These are phyloP conservation scores for Heliamphora ciliata DNA, from an alignment of 179 eudicot species.

Conservation along the genomic window DNA sequence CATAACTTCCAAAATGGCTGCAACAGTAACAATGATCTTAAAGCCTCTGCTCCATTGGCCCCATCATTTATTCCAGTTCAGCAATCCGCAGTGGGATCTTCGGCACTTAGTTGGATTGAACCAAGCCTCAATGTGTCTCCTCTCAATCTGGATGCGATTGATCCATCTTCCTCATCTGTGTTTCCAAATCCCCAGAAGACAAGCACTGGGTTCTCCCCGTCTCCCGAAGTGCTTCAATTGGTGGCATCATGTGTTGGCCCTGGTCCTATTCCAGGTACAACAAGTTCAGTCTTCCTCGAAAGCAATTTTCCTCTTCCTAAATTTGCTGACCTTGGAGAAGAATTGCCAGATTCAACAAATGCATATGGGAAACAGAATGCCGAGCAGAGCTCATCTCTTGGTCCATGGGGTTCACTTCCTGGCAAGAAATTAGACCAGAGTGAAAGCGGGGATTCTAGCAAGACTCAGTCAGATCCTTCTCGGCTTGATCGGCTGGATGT, in stretches of 20 bases:
- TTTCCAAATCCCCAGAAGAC: slow-evolving; percentile 10
- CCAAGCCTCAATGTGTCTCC: slow-evolving; percentile 20
- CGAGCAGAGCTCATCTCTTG: slow-evolving; percentile 17
- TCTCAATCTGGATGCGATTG: slow-evolving; percentile 18
- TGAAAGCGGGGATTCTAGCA: slow-evolving; percentile 39
- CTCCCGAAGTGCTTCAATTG: slow-evolving; percentile 31
- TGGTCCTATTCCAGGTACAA: slow-evolving; percentile 16
- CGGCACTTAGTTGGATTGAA: slow-evolving; percentile 22
- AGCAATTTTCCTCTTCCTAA: slow-evolving; percentile 14
- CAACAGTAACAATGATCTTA: slow-evolving; percentile 13
- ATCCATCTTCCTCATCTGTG: slow-evolving; percentile 22
- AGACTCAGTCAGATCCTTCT: slow-evolving; percentile 38
- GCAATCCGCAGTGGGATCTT: slow-evolving; percentile 11
- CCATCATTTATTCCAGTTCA: slow-evolving; percentile 23
- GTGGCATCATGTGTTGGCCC: slow-evolving; percentile 35
- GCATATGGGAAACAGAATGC: slow-evolving; percentile 19
- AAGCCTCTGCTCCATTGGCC: slow-evolving; percentile 22
- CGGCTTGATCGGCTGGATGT: slow-evolving; percentile 21
- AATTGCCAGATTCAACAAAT: slow-evolving; percentile 10
- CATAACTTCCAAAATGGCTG: slow-evolving; percentile 18
- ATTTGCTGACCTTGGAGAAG: slow-evolving; percentile 14
- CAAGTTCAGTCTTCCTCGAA: slow-evolving; percentile 14
- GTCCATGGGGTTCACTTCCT: not conserved
- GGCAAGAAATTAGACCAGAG: slow-evolving; percentile 18
- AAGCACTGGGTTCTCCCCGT: slow-evolving; percentile 23